phyloP scores from a whole-genome alignment of 306 rosid species.

The Lagenaria siceraria region DNA sequence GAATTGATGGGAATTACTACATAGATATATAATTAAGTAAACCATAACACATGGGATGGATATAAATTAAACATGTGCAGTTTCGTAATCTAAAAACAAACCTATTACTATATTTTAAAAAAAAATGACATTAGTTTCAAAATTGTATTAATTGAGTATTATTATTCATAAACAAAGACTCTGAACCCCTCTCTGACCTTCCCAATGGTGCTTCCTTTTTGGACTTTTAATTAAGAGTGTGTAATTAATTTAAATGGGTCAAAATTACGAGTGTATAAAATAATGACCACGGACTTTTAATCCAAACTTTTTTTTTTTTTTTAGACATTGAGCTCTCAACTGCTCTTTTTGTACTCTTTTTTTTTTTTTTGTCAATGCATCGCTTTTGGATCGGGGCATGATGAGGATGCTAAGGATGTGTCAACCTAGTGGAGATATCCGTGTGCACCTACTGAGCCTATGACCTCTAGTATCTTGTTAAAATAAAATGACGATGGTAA shows the following conservation, averaged over 20 bases:
- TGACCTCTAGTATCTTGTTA: no score
- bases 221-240: not conserved
- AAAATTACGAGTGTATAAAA: not conserved
- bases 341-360: no score
- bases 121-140: not conserved
- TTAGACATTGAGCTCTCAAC: no score
- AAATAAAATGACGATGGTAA: no score
- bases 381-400: no score
- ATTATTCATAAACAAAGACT: not conserved
- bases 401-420: no score
- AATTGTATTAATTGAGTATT: not conserved
- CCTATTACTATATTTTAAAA: not conserved
- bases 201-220: not conserved
- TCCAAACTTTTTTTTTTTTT: no score
- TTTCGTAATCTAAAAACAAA: constrained; percentile 29
- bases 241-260: not conserved
- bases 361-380: no score
- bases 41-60: constrained; percentile 10
- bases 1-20: not conserved
- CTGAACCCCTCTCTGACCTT: not conserved
- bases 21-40: not conserved
- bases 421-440: no score
- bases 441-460: no score
- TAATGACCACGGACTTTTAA: no score
- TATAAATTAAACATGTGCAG: constrained; percentile 10